phyloP scores from a whole-genome alignment of 208 protist genomes.

The Leishmania arabica region DNA sequence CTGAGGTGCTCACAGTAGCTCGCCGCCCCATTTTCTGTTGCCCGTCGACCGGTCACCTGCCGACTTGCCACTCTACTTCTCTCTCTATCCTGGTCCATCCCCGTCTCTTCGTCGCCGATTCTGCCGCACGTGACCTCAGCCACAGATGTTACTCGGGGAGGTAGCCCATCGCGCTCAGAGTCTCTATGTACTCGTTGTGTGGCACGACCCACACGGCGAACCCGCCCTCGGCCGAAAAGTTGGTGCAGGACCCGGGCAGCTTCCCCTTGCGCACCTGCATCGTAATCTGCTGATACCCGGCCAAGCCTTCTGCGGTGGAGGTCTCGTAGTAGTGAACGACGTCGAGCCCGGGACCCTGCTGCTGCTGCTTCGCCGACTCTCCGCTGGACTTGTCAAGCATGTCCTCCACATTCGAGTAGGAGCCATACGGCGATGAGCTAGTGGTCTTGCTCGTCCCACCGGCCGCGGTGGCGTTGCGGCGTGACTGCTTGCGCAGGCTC shows the following conservation, averaged over 20 bases:
- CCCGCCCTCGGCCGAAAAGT: constrained; percentile 33
- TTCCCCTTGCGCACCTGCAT: constrained; percentile 27
- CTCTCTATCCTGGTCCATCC: neutral
- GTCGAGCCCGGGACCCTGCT: constrained; percentile 27
- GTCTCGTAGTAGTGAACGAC: constrained; percentile 47
- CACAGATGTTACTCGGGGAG: constrained; percentile 8
- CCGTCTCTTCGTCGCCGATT: neutral
- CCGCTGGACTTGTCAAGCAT: constrained; percentile 7
- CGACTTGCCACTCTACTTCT: neutral
- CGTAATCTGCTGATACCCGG: constrained; percentile 33
- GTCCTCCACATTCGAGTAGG: constrained; percentile 35
- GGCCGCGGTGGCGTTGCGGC: neutral
- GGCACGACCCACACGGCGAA: constrained; percentile 42
- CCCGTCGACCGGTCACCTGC: neutral
- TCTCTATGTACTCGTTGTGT: constrained; percentile 20
- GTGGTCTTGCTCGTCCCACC: neutral
- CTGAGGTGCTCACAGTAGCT: neutral
- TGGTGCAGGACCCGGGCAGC: constrained; percentile 32
- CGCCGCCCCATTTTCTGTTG: neutral
- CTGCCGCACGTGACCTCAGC: neutral
- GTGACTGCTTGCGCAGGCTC: constrained; percentile 9
- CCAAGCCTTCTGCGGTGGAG: constrained; percentile 27
- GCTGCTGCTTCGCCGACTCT: neutral
- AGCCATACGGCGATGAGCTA: constrained; percentile 1
- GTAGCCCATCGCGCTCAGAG: constrained; percentile 16